phyloP scores from a whole-genome alignment of 2,329 filamentous ascomycete genomes.

The Hypoxylon sp. region DNA sequence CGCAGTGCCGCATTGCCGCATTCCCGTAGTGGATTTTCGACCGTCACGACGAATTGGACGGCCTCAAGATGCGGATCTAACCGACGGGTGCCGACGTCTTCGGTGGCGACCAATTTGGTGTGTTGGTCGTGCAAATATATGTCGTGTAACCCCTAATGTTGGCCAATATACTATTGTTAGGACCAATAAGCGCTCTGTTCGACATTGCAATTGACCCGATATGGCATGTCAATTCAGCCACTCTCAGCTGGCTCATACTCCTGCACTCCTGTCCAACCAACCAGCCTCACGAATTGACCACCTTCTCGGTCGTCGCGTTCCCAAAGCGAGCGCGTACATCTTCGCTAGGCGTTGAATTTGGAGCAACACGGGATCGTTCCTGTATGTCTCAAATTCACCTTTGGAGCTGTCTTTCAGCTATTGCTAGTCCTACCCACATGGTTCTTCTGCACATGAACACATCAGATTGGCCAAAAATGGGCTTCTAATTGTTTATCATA shows the following conservation, averaged over 20 bases:
- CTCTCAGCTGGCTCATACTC: conserved; percentile 6
- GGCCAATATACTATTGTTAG: neutral
- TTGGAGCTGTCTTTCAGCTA: neutral
- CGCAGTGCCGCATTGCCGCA: neutral
- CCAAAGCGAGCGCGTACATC: neutral
- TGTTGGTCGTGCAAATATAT: neutral
- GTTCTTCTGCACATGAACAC: neutral
- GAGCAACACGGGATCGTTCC: neutral
- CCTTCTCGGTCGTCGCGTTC: neutral
- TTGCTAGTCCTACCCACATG: neutral
- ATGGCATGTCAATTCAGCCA: neutral
- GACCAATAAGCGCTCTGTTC: conserved; percentile 2
- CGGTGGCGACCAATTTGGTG: neutral
- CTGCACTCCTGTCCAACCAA: neutral
- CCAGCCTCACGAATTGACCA: neutral
- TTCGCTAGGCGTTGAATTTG: neutral
- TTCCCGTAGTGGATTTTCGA: neutral
- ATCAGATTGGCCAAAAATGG: neutral
- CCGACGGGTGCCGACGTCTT: neutral
- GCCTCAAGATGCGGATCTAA: neutral
- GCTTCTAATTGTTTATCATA: conserved; percentile 1
- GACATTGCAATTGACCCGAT: conserved; percentile 9
- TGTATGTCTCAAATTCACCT: neutral
- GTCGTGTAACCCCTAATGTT: conserved; percentile 15
- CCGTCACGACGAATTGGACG: neutral